Conservation (phyloP, 2,329 filamentous ascomycete genomes). For the Fusarium chuoi region DNA sequence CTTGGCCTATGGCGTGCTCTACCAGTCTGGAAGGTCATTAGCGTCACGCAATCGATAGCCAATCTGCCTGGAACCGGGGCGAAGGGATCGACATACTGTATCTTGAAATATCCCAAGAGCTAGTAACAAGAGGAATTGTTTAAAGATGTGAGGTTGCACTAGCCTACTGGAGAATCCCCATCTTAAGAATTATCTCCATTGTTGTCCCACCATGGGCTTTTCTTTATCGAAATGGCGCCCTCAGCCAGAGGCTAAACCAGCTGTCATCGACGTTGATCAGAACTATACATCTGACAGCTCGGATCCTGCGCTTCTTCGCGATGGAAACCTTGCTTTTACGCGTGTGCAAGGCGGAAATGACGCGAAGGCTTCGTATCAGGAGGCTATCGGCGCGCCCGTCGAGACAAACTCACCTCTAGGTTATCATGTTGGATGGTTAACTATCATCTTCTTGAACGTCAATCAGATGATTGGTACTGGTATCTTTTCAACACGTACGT, state of each 20-base stretch:
- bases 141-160: neutral
- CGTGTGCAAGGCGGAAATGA: conserved; percentile 53
- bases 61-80: neutral
- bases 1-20: conserved; percentile 27
- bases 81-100: neutral
- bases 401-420: conserved; percentile 68
- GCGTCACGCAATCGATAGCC: conserved; percentile 20
- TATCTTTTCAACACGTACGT: conserved; percentile 71
- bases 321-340: conserved; percentile 34
- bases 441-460: conserved; percentile 69
- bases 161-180: neutral
- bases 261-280: conserved; percentile 23
- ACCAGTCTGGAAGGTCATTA: conserved; percentile 22
- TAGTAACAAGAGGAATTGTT: neutral
- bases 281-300: conserved; percentile 53
- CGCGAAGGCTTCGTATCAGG: conserved; percentile 63
- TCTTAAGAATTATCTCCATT: neutral
- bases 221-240: neutral
- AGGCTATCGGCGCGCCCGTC: conserved; percentile 70
- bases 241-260: neutral
- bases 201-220: neutral
- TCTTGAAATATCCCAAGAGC: neutral
- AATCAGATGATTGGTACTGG: conserved; percentile 72
- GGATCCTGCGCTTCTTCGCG: conserved; percentile 18
- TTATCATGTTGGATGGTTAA: conserved; percentile 65